phyloP scores from a whole-genome alignment of 1,139 yeast species.

The Geotrichum cucujoidarum region DNA sequence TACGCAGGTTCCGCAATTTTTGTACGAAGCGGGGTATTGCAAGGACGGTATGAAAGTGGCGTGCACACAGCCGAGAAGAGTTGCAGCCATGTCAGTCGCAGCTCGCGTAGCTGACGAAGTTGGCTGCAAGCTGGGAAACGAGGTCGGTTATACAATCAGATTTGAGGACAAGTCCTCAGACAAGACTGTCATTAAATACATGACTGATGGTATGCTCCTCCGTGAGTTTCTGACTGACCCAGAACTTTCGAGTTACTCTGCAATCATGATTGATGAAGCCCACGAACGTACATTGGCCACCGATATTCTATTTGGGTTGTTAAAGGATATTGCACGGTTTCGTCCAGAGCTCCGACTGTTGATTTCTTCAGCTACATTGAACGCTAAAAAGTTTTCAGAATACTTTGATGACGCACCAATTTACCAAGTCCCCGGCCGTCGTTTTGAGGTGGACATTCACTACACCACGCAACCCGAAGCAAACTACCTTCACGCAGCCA shows the following conservation, averaged over 20 bases:
- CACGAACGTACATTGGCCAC: slow-evolving; percentile 94
- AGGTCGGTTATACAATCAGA: slow-evolving; percentile 83
- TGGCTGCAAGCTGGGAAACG: slow-evolving; percentile 62
- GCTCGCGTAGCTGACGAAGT: slow-evolving; percentile 86
- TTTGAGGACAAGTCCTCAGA: slow-evolving; percentile 71
- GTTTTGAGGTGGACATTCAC: slow-evolving; percentile 82
- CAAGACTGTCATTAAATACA: slow-evolving; percentile 68
- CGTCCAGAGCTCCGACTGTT: slow-evolving; percentile 68
- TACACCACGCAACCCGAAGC: slow-evolving; percentile 88
- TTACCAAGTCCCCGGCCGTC: slow-evolving; percentile 79
- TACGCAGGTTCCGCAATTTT: slow-evolving; percentile 86
- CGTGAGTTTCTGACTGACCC: slow-evolving; percentile 82
- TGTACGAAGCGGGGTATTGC: slow-evolving; percentile 77
- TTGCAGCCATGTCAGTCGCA: slow-evolving; percentile 94
- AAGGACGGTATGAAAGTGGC: slow-evolving; percentile 53
- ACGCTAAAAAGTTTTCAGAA: slow-evolving; percentile 75
- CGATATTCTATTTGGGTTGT: slow-evolving; percentile 76
- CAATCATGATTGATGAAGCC: slow-evolving; percentile 92
- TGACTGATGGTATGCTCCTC: slow-evolving; percentile 92
- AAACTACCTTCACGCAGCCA: slow-evolving; percentile 81
- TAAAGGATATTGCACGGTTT: slow-evolving; percentile 62
- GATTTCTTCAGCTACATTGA: slow-evolving; percentile 91
- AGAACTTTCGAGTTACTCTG: slow-evolving; percentile 60
- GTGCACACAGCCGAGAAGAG: slow-evolving; percentile 94
- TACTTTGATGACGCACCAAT: slow-evolving; percentile 83